Base-by-base conservation (phyloP, 345 rosid species). In the Salix arbutifolia region DNA sequence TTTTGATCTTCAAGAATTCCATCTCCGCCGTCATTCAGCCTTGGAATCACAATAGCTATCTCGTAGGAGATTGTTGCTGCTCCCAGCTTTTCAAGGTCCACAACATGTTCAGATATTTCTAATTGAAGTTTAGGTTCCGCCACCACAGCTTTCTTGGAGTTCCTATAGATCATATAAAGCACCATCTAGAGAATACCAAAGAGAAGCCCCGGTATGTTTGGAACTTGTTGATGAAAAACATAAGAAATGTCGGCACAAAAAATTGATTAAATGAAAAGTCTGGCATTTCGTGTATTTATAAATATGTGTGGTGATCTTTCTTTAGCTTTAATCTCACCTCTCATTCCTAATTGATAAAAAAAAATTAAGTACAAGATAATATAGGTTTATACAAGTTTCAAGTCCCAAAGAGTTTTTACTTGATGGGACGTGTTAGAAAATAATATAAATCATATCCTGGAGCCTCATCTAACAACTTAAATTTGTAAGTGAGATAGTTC, bases 151-250 rank as follows among this genome's bases (percentile, higher is more conserved):
- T 83, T 82, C 78, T 82, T 87, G 8, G 84, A 80, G 67, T 87
- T 91, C 77, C 77, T 88, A 80, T 92, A 96, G 12, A 96, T 81
- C 80, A 87, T 52, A 69, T 92, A 96, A 50, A 96, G 97, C 38
- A 86, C 25, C 95, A 91, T 94, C 31, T 94, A 97, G 68, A 88
- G 64, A 11, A 90, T 70, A 2, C 98, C 99, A 12, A 92, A 90
- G 52, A 84, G 16, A 50, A 96, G 92, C 6, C 99, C 98, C 58
- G 91, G 52, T 16, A 92, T 81, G 48, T 94, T 96, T 52, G 98
- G 98, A 64, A 96, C 69, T 97, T 94, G 88, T 48, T 21, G 6
- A 74, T 26, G 13, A 3, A 6, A 1, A 23, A 23, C 4, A 30
- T 40, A 11, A 42, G 4, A 28, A 37, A 35, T 9, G 6, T 71